Base-by-base conservation (phyloP, 2,329 filamentous ascomycete genomes). In the Pseudogymnoascus sp. region DNA sequence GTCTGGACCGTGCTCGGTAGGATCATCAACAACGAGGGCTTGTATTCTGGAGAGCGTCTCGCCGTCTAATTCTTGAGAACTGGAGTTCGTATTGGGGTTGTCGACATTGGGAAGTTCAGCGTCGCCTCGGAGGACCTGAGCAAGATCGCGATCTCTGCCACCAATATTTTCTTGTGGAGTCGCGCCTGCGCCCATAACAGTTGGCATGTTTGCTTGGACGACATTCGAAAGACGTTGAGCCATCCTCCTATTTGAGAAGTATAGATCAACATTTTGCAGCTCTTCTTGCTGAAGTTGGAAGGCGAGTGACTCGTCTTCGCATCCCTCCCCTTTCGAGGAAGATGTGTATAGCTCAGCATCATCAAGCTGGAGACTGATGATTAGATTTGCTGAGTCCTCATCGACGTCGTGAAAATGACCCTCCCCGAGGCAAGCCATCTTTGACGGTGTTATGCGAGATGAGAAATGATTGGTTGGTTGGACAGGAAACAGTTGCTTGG, bases 361-460 rank as follows among this genome's bases (percentile, higher is more conserved):
- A 42, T 68, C 29, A 15, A 70, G 59, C 33, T 72, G 68, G 21
- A 71, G 63, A n/a, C 69, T 64, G 19, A 71, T 50, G 7, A 71
- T 67, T 4, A 69, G 26, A 1, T 63, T 63, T 6, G 63, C 65
- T 4, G 67, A 67, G 7, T 63, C 65, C 9, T 68, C 64, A 21
- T 71, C 68, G 6, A 68, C 61, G 37, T 60, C 35, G n/a, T 33
- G n/a, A 13, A 3, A 2, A 56, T 56, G n/a, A 1, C 11, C 46
- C 2, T 7, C 2, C n/a, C 10, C 10, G 10, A 11, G 46, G 17
- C 7, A 11, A 31, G n/a, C 46, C 46, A 56, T 56, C 2, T 56
- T 33, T 31, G 46, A 26, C 23, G 23, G n/a, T 3, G 46, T 33
- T 31, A 4, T 19, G 46, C 46, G n/a, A 17, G 26, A 56, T 50